Evolutionary conservation across 768 basidiomycete species (phyloP), one percentile per base, ranked within the genome.

Genomic region (Mycena belliarum): DNA sequence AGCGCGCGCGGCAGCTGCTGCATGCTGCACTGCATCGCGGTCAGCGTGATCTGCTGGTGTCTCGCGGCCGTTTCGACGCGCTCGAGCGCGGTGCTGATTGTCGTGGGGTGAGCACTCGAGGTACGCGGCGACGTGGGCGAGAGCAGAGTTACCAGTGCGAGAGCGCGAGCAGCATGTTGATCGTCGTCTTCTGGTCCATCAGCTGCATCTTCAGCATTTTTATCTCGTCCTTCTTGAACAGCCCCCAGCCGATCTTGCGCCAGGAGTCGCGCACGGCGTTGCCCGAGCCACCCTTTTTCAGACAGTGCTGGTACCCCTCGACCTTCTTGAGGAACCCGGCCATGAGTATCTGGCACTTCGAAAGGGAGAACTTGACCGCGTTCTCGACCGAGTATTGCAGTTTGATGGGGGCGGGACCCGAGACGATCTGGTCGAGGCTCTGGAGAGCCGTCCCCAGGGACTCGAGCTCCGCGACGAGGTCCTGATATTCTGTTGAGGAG

Each of bases 171-270:
- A 52, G 2, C 26, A 51, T 51, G 38, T 40, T 28, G 18, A 50
- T 50, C 25, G 37, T 50, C 37, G 40, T 32, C 26, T 51, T 51
- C 26, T 51, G 50, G 1, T 51, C 40, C 28, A 33, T 24, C 40
- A 52, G 33, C 26, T 52, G 26, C 40, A 10, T 24, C 37, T 38
- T 46, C 18, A 53, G 32, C 3, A 25, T 21, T 16, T 11, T 20
- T 26, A 53, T 45, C 11, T 53, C 33, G 23, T 53, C 52, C 33
- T 45, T 53, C 42, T 37, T 16, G n/a, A 53, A 33, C 9, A 53
- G 24, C 37, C 35, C 32, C 50, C 50, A 51, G 7, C 50, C 43
- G n/a, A 53, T 37, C 43, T 53, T 53, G 25, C 43, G 52, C 52
- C 43, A 53, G 33, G 42, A 45, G 44, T 46, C 52, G 24, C 42